phyloP scores from a whole-genome alignment of 768 basidiomycete genomes.

The Dioszegia hungarica region DNA sequence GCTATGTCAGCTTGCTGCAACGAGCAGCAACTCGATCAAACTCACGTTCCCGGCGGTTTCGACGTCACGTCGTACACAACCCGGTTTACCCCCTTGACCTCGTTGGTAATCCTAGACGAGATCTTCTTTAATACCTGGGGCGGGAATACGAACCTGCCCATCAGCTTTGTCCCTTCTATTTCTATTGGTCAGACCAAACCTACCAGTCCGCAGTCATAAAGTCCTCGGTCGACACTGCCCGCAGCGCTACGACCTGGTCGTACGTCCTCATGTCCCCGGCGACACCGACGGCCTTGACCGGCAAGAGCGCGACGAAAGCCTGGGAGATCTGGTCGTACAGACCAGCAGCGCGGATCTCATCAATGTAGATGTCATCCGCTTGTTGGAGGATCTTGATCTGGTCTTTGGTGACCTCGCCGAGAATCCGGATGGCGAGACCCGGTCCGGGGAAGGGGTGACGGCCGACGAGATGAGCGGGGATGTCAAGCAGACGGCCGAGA shows the following conservation, averaged over 20 bases:
- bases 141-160: conserved; percentile 88
- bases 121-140: conserved; percentile 80
- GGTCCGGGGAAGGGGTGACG: conserved; percentile 99
- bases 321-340: conserved; percentile 91
- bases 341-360: conserved; percentile 89
- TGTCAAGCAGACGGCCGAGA: conserved; percentile 81
- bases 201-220: conserved; percentile 99
- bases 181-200: no score
- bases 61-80: conserved; percentile 90
- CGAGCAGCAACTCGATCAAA: not conserved
- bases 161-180: no score
- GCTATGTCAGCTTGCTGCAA: not conserved
- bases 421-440: conserved; percentile 93
- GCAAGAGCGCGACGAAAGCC: conserved; percentile 92
- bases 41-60: conserved; percentile 76
- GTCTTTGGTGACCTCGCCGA: conserved; percentile 87
- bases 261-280: conserved; percentile 96
- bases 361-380: conserved; percentile 93
- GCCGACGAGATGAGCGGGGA: conserved; percentile 87
- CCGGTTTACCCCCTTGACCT: conserved; percentile 83
- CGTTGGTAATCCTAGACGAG: conserved; percentile 95
- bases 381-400: conserved; percentile 80
- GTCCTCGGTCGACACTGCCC: conserved; percentile 96
- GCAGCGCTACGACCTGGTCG: conserved; percentile 91
- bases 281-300: conserved; percentile 94